Base-by-base conservation (phyloP, 257 asterid species). In the Lycium barbarum region DNA sequence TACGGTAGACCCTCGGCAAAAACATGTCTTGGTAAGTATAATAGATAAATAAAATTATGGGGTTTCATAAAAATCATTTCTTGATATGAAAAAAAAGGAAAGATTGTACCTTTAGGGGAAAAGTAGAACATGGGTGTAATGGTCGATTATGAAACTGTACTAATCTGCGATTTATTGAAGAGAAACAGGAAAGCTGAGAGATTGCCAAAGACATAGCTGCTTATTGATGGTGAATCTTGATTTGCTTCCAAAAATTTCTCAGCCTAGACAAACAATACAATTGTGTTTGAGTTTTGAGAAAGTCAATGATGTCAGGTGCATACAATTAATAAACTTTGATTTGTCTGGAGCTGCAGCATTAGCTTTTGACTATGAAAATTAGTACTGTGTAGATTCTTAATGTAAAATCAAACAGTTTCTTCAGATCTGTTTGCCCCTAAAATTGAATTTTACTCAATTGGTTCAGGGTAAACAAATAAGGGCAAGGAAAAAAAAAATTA, bases 121-220 rank as follows among this genome's bases (percentile, higher is more conserved):
- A 26, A 22, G 61, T 53, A 36, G 86, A 79, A 73, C 59, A 51
- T 3, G 87, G 83, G 18, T 45, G 83, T 84, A 88, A 26, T 76
- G 63, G 73, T 80, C 82, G 55, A 15, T 62, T 81, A 55, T 79
- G 86, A 86, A 84, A 68, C 36, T 79, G 85, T 53, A 78, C 65
- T 2, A 73, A 71, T 79, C 76, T 76, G 61, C 81, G 81, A 63
- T 26, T 83, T 17, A 87, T 82, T 83, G 87, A 84, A 80, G 89
- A 81, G 85, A 88, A 88, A 83, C 83, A 88, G 17, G 89, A 66
- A 51, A 88, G 85, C 87, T 87, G 91, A 82, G 87, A 85, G 45
- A 88, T 84, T 58, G 90, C 87, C 26, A 85, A 85, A 3, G 90
- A 88, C 92, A 88, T 88, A 35, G 14, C 81, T 38, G 71, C 63